phyloP scores from a whole-genome alignment of 2,329 filamentous ascomycete species.

The Pseudogymnoascus sp. region DNA sequence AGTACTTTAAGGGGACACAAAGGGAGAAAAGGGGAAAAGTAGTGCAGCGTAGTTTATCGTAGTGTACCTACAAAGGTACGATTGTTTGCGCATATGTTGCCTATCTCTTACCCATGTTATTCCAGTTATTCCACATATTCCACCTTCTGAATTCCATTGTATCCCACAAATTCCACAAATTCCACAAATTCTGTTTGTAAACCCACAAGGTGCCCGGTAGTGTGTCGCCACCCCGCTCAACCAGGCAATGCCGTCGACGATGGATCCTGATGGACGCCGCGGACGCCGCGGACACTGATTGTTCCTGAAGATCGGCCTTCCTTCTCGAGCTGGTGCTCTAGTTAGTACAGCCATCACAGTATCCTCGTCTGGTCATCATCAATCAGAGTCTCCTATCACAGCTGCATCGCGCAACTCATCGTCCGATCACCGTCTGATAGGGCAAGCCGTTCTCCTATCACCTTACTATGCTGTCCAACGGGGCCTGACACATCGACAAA shows the following conservation, averaged over 20 bases:
- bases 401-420: background rate
- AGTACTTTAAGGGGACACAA: constrained; percentile 5
- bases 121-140: background rate
- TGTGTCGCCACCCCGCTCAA: background rate
- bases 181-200: constrained; percentile 1
- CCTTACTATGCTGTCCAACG: background rate
- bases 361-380: background rate
- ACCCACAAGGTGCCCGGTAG: constrained; percentile 5
- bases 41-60: background rate
- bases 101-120: background rate
- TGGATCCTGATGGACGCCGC: background rate
- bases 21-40: background rate
- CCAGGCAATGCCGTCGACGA: background rate
- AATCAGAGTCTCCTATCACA: background rate
- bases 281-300: background rate
- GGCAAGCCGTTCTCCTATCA: background rate
- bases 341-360: background rate
- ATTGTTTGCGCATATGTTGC: background rate
- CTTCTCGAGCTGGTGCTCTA: background rate
- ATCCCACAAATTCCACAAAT: background rate
- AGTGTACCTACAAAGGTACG: constrained; percentile 5
- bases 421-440: background rate
- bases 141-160: background rate
- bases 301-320: constrained; percentile 2
- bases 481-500: background rate